phyloP scores from a whole-genome alignment of 1,139 yeast species.

The Chernovozyma sophiae-reginae region DNA sequence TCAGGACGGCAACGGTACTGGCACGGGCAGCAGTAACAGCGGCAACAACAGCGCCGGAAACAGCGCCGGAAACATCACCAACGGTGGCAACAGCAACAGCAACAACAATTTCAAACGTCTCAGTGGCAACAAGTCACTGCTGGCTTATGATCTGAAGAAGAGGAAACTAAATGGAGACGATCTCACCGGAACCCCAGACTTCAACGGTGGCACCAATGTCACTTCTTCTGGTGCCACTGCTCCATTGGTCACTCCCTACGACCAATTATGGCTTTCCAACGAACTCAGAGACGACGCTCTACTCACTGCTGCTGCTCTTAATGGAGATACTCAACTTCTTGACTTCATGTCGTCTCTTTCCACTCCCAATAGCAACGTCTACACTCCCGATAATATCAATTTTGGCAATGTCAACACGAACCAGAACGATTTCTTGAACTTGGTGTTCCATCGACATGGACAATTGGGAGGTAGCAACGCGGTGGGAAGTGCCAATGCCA shows the following conservation, averaged over 20 bases:
- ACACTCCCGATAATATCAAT: constrained; percentile 10
- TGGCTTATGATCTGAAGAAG: too few relatives aligned
- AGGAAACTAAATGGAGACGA: neutral
- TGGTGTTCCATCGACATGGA: constrained; percentile 46
- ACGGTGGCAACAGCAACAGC: too few relatives aligned
- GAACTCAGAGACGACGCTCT: constrained; percentile 70
- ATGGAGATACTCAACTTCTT: constrained; percentile 56
- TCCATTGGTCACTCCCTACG: constrained; percentile 6
- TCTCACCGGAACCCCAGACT: constrained; percentile 1
- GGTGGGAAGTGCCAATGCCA: neutral
- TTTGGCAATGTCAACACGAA: constrained; percentile 13
- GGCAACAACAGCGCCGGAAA: too few relatives aligned
- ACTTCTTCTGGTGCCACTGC: constrained; percentile 2
- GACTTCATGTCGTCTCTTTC: constrained; percentile 44
- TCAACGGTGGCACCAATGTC: neutral
- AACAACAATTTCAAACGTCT: too few relatives aligned
- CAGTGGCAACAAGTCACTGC: too few relatives aligned
- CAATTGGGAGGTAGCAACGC: constrained; percentile 7
- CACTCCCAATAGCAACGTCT: constrained; percentile 15
- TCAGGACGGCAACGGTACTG: too few relatives aligned
- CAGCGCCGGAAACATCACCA: too few relatives aligned
- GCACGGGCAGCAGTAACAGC: too few relatives aligned
- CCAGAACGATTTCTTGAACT: constrained; percentile 43
- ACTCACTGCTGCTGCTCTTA: constrained; percentile 68
- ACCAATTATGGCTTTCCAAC: constrained; percentile 54